Base-by-base conservation (phyloP, 805 yeast species). In the Candida piceae region DNA sequence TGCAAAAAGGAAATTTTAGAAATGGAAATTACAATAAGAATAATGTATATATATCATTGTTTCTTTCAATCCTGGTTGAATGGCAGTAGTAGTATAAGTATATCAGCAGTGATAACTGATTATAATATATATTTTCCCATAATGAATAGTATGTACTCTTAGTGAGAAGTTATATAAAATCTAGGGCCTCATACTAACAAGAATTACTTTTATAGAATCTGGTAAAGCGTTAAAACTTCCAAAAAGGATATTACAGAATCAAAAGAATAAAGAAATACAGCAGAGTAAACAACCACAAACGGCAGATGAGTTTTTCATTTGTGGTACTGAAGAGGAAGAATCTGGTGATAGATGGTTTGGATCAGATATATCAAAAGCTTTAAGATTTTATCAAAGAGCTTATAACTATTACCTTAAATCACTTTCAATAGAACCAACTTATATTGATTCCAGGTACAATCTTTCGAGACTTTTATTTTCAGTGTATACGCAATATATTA, bases 301-400 rank as follows among this genome's bases (percentile, higher is more conserved):
- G 1, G 66, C 72, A 0, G 75, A 72, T 22, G 85, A 78, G 4
- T 69, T 50, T 35, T 63, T 79, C n/a, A 77, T 73, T 22, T 60
- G 60, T 34, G 90, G 78, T 1, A 66, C 78, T 1, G 63, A 63
- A 9, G 78, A 75, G 38, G 90, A 82, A 51, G 89, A 82, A 40
- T 70, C 75, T n/a, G 90, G 86, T 0, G 89, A 82, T 50, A 56
- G 89, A 32, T 83, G 88, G 87, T 53, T 76, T 5, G 64, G 75
- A 1, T 76, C 85, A 0, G 89, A 82, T 47, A 53, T 80, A 5
- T 61, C 82, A 9, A 82, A 83, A 45, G 73, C 80, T 0, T 55
- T 82, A 10, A 55, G 89, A 27, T 80, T 80, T 45, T 82, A 80
- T 52, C 80, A 78, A 45, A 61, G 69, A 34, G 81, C 87, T 0